phyloP scores from a whole-genome alignment of 257 asterid species.

The Paraleonurus japonicus region DNA sequence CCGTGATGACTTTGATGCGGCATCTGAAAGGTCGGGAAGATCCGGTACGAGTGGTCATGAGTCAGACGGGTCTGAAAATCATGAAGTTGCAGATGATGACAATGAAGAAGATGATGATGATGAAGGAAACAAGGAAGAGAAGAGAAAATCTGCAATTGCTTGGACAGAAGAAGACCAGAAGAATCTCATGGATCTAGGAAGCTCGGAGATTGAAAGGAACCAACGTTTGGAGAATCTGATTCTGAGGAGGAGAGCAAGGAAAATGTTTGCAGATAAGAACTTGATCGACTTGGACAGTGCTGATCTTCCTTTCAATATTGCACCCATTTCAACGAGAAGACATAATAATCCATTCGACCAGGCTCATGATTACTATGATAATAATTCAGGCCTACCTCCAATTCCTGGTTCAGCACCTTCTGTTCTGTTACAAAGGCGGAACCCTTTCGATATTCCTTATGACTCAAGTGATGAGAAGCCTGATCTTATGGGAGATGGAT shows the following conservation, averaged over 20 bases:
- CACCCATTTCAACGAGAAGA: constrained; percentile 65
- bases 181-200: constrained; percentile 90
- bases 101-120: constrained; percentile 63
- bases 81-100: constrained; percentile 54
- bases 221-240: constrained; percentile 81
- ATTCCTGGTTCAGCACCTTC: constrained; percentile 98
- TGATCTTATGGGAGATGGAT: constrained; percentile 64
- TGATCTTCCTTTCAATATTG: constrained; percentile 61
- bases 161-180: constrained; percentile 96
- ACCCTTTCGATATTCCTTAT: constrained; percentile 88
- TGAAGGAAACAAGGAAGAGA: constrained; percentile 54
- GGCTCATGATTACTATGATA: constrained; percentile 47
- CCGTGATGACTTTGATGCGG: constrained; percentile 49
- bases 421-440: constrained; percentile 58
- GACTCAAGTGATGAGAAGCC: constrained; percentile 87
- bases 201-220: constrained; percentile 87
- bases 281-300: constrained; percentile 73
- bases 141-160: constrained; percentile 50
- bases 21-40: constrained; percentile 41
- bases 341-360: constrained; percentile 70
- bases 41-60: constrained; percentile 41
- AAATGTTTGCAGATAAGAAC: constrained; percentile 60
- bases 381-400: constrained; percentile 57
- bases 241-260: constrained; percentile 77
- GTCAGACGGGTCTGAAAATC: constrained; percentile 53